phyloP scores from a whole-genome alignment of 305 asterid species.

The Solanum hybrid region DNA sequence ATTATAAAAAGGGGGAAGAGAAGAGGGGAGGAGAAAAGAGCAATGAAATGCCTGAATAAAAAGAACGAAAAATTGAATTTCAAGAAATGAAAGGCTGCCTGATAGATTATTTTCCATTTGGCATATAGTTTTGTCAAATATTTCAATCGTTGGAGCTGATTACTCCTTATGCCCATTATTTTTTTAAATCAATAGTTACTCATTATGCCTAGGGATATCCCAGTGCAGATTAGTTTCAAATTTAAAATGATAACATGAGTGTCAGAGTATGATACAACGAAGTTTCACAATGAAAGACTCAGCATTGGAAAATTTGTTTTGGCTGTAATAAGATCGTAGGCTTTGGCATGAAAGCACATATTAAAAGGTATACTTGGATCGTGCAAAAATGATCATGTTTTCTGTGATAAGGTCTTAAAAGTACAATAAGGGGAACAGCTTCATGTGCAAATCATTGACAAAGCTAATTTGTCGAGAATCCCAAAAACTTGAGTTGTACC shows the following conservation, averaged over 20 bases:
- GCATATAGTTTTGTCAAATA: not conserved
- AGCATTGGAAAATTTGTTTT: not conserved
- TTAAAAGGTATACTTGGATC: not conserved
- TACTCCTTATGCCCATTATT: not conserved
- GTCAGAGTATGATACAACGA: not conserved
- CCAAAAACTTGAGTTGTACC: not conserved
- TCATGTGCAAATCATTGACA: not conserved
- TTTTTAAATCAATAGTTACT: not conserved
- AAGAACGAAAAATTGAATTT: not conserved
- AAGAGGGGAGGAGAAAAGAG: not conserved
- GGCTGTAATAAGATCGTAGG: not conserved
- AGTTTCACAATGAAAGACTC: not conserved
- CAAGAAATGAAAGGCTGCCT: not conserved
- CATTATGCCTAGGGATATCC: not conserved
- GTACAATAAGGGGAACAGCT: not conserved
- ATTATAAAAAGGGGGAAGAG: not conserved
- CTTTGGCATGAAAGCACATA: not conserved
- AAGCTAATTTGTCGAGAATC: not conserved
- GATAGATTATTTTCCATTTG: not conserved
- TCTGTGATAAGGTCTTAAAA: not conserved
- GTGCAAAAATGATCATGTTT: not conserved
- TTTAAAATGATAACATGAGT: not conserved
- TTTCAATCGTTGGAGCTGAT: not conserved
- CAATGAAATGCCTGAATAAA: not conserved
- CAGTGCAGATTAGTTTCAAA: not conserved